Base-by-base conservation (phyloP, 73 alveolate genomes). In the Paramecium bursaria region DNA sequence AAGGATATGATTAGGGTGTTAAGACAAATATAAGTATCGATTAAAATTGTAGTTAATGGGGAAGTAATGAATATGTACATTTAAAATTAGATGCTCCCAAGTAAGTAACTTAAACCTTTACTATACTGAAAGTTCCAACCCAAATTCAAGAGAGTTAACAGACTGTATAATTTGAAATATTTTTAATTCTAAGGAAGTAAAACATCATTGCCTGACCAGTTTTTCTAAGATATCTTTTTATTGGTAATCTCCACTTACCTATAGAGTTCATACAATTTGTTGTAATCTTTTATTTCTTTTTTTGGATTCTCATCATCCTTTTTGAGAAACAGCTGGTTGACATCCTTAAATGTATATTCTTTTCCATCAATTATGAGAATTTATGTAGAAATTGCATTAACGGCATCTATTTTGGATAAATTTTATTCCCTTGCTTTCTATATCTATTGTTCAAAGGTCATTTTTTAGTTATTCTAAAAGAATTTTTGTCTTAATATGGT, bases 181-280 rank as follows among this genome's bases (percentile, higher is more conserved):
- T 39, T 39, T 21, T 67, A 67, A 33, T 67, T 67, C 30, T 21
- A 3, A 5, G 5, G 14, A 7, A 5, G 5, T 17, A 67, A 21
- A 21, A 67, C n/a, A 42, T 67, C 82, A 39, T 67, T 67, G 15
- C 82, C 82, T 21, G 82, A 67, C 82, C 82, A 67, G 7, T 67
- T 67, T 3, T 67, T 19, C 5, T 1, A 4, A 19, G 6, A n/a
- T 17, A 67, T 0, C 6, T 7, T 25, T 5, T 39, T 23, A 19
- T 19, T 35, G 6, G 19, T 19, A 39, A 39, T 14, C 0, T 33
- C 13, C 0, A 10, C 1, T 57, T 57, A 0, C 26, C 11, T 5
- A 39, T 7, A 7, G 5, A 3, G 5, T 3, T 29, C 11, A 57
- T 57, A 57, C 17, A 25, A 7, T 4, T 57, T 1, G 11, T 57